Conservation (phyloP, 1,139 yeast species). For the Debaryomycetaceae sp. region DNA sequence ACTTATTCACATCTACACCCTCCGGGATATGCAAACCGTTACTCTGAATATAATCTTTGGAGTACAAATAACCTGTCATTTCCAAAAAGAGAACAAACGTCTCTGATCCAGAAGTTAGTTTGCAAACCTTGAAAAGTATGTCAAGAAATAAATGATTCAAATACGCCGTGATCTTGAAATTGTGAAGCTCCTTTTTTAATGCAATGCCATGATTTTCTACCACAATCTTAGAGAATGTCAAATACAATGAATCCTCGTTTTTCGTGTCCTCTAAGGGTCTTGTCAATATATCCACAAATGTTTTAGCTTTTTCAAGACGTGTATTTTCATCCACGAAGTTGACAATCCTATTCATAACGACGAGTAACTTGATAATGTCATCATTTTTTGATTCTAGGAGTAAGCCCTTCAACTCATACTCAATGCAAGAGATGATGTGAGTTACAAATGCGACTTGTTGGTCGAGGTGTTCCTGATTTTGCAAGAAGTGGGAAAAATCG, state of each 20-base stretch:
- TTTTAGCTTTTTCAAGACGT: not conserved
- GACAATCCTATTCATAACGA: not conserved
- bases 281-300: not conserved
- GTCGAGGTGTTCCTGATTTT: not conserved
- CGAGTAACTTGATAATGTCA: not conserved
- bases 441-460: not conserved
- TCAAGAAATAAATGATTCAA: constrained; percentile 16
- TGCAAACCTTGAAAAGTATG: constrained; percentile 15
- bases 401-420: not conserved
- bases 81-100: constrained; percentile 17
- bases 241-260: not conserved
- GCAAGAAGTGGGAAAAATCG: not conserved
- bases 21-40: constrained; percentile 14
- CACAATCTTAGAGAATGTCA: not conserved
- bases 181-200: not conserved
- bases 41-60: constrained; percentile 13
- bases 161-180: constrained; percentile 3
- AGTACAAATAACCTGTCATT: constrained; percentile 21
- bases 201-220: not conserved
- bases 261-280: not conserved
- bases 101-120: constrained; percentile 5
- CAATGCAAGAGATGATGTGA: not conserved
- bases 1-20: constrained; percentile 13
- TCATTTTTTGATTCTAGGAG: not conserved
- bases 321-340: not conserved